Conservation (phyloP, 495 filamentous ascomycete genomes). For the Choiromyces venosus region DNA sequence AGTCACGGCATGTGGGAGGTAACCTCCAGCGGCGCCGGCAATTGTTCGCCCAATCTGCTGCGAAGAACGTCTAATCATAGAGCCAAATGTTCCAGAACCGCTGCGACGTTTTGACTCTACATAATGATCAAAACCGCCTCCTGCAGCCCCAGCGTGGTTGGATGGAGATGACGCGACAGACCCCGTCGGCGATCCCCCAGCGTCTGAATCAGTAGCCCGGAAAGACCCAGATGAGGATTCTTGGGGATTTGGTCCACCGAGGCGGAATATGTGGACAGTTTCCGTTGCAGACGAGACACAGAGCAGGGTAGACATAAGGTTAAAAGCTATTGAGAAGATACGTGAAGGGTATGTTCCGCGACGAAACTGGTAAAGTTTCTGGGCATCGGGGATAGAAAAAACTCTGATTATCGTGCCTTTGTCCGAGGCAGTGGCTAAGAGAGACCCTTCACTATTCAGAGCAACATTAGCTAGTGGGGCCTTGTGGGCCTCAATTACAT, state of each 20-base stretch:
- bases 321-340: slow-evolving; percentile 99
- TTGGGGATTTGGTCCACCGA: slow-evolving; percentile 46
- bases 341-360: slow-evolving; percentile 87
- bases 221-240: slow-evolving; percentile 18
- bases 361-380: slow-evolving; percentile 92
- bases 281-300: slow-evolving; percentile 94
- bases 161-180: slow-evolving; percentile 39
- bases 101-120: slow-evolving; percentile 43
- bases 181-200: slow-evolving; percentile 31
- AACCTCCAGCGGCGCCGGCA: slow-evolving; percentile 80
- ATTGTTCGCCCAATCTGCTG: slow-evolving; percentile 89
- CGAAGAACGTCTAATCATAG: slow-evolving; percentile 90
- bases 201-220: slow-evolving; percentile 34
- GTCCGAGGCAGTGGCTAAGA: slow-evolving; percentile 90
- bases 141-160: slow-evolving; percentile 40
- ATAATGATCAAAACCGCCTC: slow-evolving; percentile 41
- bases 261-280: slow-evolving; percentile 93
- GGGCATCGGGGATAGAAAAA: slow-evolving; percentile 79
- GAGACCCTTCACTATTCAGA: slow-evolving; percentile 84
- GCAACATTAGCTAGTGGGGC: slow-evolving; percentile 86
- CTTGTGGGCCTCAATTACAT: slow-evolving; percentile 88
- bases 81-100: slow-evolving; percentile 58
- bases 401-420: slow-evolving; percentile 96
- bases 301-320: slow-evolving; percentile 82
- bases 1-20: slow-evolving; percentile 82